Conservation (phyloP, 306 rosid genomes). For the Mimosa pudica region DNA sequence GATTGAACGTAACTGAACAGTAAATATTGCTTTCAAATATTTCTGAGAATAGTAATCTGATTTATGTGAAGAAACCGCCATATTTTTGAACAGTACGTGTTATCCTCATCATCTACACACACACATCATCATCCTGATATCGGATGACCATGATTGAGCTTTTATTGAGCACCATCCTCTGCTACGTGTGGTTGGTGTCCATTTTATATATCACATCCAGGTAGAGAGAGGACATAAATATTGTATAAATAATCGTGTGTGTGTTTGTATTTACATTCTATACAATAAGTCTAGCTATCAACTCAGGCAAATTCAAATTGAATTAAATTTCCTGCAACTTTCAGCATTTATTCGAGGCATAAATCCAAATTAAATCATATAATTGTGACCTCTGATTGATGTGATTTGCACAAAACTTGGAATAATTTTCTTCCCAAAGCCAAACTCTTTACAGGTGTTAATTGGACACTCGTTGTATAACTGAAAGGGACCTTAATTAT, state of each 20-base stretch:
- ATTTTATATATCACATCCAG: conserved; percentile 32
- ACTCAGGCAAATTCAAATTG: not conserved
- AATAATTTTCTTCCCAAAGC: conserved; percentile 29
- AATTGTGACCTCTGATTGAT: conserved; percentile 37
- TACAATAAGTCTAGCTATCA: not conserved
- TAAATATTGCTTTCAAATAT: conserved; percentile 20
- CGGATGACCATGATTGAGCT: conserved; percentile 1
- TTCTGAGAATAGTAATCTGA: not conserved
- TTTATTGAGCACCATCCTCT: not conserved
- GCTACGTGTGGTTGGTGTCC: conserved; percentile 38
- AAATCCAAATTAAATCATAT: conserved; percentile 11
- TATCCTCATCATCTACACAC: conserved; percentile 11
- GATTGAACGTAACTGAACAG: conserved; percentile 39
- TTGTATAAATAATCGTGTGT: not conserved
- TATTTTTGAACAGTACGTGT: conserved; percentile 27
- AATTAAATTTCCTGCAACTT: not conserved
- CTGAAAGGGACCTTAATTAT: not conserved
- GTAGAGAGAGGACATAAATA: conserved; percentile 14
- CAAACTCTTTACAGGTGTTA: conserved; percentile 12
- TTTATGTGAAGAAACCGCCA: conserved; percentile 38
- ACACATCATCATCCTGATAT: conserved; percentile 22
- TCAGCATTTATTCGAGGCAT: conserved; percentile 25
- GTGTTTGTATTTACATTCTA: not conserved
- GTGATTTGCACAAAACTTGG: conserved; percentile 44
- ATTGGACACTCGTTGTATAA: conserved; percentile 25